Base-by-base conservation (phyloP, 495 filamentous ascomycete genomes). In the Barbatosphaeria neglecta region DNA sequence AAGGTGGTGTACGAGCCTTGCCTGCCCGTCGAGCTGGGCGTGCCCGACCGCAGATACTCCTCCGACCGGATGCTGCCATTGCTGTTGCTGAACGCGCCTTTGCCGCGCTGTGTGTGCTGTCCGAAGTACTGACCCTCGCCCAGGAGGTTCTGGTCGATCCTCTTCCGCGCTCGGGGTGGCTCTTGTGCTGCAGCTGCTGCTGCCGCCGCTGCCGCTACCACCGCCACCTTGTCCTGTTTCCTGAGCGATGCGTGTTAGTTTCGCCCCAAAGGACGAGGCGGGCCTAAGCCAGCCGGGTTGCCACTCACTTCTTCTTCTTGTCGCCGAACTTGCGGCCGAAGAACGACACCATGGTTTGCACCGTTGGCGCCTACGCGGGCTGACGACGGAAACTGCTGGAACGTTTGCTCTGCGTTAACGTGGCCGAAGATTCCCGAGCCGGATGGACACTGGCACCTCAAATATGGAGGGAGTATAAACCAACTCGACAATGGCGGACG, bases 241-340 rank as follows among this genome's bases (percentile, higher is more conserved):
- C 67, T 70, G 43, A 20, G 18, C 31, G 37, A 51, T 6, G 1
- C 11, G 13, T 17, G 17, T 27, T 24, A n/a, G n/a, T n/a, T n/a
- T n/a, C n/a, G n/a, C n/a, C n/a, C n/a, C n/a, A n/a, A n/a, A n/a
- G n/a, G n/a, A n/a, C n/a, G n/a, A n/a, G n/a, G n/a, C n/a, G n/a
- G n/a, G n/a, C n/a, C n/a, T n/a, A n/a, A n/a, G n/a, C n/a, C n/a
- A n/a, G n/a, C n/a, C n/a, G n/a, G n/a, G n/a, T 16, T 27, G 24
- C 15, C 31, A 61, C 68, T 64, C 54, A 73, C 68, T 71, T 73
- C 57, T 73, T 73, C 54, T 66, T 72, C 37, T 62, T 59, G 48
- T 62, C 63, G 19, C 68, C 66, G 41, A 73, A 58, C 54, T 65
- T 69, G 51, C 71, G 59, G 42, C 70, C 70, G 51, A 73, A 72